A percentile compares a stretch with the other conserved stretches of the same genome.
These are phyloP conservation scores for Malus hybrid DNA, from an alignment of 331 rosid species.

Conservation along the genomic window DNA sequence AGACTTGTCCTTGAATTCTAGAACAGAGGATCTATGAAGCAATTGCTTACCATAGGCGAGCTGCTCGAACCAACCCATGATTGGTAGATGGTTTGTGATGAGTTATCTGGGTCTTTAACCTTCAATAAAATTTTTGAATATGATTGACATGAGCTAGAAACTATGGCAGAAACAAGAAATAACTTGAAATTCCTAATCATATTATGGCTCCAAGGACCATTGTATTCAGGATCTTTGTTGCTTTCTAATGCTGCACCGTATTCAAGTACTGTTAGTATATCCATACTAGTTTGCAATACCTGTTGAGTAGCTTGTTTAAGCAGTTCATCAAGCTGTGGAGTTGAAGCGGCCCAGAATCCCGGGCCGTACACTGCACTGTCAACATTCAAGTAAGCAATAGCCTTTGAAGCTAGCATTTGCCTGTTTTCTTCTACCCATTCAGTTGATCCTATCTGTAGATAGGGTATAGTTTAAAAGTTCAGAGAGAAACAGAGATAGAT, in stretches of 20 bases:
- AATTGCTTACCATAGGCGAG: constrained; percentile 38
- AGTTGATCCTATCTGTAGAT: constrained; percentile 57
- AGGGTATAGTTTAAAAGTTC: background rate
- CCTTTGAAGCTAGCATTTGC: constrained; percentile 63
- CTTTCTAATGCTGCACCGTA: background rate
- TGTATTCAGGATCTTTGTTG: background rate
- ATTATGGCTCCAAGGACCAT: background rate
- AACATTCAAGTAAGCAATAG: constrained; percentile 71
- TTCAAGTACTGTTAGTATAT: background rate
- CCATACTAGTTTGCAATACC: constrained; percentile 23
- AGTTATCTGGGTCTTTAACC: constrained; percentile 67
- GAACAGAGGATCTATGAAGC: background rate
- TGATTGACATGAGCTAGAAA: background rate
- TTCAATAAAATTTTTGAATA: constrained; percentile 12
- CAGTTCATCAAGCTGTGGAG: constrained; percentile 78
- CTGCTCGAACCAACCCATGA: constrained; percentile 44
- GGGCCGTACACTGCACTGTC: constrained; percentile 49
- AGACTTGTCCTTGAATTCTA: background rate
- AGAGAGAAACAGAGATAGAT: no score
- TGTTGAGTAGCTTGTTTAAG: constrained; percentile 52
- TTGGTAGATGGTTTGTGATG: constrained; percentile 57
- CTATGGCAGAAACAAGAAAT: background rate
- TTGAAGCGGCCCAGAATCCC: constrained; percentile 45
- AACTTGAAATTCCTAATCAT: background rate
- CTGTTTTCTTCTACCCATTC: constrained; percentile 85